Evolutionary conservation across 805 yeast species (phyloP).

Genomic region (Sugiyamaella valdiviana): DNA sequence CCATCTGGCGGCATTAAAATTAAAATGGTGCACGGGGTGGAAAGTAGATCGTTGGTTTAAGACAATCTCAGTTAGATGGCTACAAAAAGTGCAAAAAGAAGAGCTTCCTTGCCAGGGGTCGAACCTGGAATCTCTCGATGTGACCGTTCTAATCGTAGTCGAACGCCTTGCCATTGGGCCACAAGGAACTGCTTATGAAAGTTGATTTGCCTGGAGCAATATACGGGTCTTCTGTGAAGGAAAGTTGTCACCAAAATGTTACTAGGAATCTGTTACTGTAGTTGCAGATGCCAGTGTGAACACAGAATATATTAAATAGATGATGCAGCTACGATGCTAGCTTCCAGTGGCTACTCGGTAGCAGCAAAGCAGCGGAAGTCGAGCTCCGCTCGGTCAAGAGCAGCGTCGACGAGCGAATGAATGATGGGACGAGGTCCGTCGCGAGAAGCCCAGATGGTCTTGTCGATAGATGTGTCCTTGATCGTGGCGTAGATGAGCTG

Average conservation of each 20-base stretch:
- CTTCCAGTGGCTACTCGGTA: background rate
- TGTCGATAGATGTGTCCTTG: constrained; percentile 24
- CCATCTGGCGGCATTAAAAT: no score
- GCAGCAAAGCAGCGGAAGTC: constrained; percentile 9
- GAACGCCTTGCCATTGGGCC: constrained; percentile 27
- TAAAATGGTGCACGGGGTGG: no score
- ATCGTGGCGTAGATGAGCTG: constrained; percentile 29
- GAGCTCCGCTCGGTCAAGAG: constrained; percentile 6
- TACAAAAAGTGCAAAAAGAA: constrained; percentile 27
- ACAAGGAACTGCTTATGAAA: constrained; percentile 16
- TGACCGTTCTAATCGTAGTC: constrained; percentile 22
- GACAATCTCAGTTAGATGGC: no score
- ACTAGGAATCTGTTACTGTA: no score
- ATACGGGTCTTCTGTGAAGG: no score
- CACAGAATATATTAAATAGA: background rate
- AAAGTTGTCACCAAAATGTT: no score
- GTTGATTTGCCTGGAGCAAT: no score
- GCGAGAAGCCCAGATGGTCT: constrained; percentile 22
- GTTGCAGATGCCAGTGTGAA: no score
- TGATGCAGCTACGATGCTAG: no score
- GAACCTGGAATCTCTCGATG: constrained; percentile 52
- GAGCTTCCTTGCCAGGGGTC: constrained; percentile 52
- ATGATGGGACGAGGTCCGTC: constrained; percentile 26
- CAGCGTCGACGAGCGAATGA: constrained; percentile 16
- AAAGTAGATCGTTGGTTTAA: no score